Percentiles rank a stretch among this genome's conserved stretches.
These are phyloP conservation scores for Dispira parvispora DNA, from an alignment of 192 early-diverging fungal species.

Conservation along the genomic window DNA sequence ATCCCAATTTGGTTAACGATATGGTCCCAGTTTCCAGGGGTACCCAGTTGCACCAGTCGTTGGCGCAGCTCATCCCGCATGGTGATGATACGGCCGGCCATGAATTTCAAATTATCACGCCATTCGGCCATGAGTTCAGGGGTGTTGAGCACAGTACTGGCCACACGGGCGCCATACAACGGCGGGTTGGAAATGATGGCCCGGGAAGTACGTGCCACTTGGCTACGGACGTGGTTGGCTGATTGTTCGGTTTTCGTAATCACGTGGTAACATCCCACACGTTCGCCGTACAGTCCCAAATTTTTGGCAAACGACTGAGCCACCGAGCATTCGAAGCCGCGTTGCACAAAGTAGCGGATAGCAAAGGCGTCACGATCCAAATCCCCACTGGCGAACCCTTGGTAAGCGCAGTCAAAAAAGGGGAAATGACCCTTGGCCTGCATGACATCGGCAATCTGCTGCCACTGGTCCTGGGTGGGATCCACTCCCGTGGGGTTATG, in stretches of 20 bases:
- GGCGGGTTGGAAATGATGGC: constrained; percentile 83
- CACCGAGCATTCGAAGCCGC: constrained; percentile 81
- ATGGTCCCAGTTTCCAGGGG: constrained; percentile 92
- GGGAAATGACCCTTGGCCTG: constrained; percentile 62
- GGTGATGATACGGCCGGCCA: constrained; percentile 78
- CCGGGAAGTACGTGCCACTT: constrained; percentile 70
- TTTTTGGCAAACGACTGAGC: constrained; percentile 96
- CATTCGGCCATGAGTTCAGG: constrained; percentile 66
- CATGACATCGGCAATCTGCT: constrained; percentile 71
- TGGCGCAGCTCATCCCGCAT: constrained; percentile 66
- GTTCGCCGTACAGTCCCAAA: constrained; percentile 92
- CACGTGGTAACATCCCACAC: constrained; percentile 70
- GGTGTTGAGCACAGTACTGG: constrained; percentile 67
- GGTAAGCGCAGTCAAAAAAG: constrained; percentile 98
- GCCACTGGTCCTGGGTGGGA: constrained; percentile 89
- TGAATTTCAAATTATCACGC: constrained; percentile 51
- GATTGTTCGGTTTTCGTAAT: constrained; percentile 38
- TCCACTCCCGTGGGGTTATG: constrained; percentile 99
- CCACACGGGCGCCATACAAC: constrained; percentile 79
- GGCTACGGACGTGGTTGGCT: constrained; percentile 46
- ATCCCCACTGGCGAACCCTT: constrained; percentile 91
- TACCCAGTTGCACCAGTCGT: constrained; percentile 49
- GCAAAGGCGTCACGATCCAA: constrained; percentile 84
- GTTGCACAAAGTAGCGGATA: constrained; percentile 80
- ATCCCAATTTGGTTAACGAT: constrained; percentile 95